A percentile compares a stretch with the other conserved stretches of the same genome.
Conservation (phyloP, 192 early-diverging fungal genomes). For the Coemansia sp. region DNA sequence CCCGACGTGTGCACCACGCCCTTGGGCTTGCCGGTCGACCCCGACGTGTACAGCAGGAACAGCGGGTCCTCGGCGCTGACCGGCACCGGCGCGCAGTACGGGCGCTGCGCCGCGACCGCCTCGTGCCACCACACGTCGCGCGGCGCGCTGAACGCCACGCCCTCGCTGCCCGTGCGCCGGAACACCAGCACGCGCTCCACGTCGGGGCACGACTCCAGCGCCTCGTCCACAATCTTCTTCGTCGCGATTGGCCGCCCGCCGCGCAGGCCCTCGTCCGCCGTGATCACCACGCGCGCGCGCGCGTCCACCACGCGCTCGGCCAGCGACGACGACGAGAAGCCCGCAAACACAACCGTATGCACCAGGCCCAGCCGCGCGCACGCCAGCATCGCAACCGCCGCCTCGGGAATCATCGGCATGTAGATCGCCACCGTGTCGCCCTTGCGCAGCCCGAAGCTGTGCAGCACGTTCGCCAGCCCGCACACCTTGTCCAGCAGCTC, state of each 20-base stretch:
- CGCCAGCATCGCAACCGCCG: conserved; percentile 88
- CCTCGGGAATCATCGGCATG: conserved; percentile 98
- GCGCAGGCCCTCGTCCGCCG: conserved; percentile 91
- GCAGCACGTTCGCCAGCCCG: conserved; percentile 82
- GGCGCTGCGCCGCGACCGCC: conserved; percentile 75
- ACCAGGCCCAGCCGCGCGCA: conserved; percentile 91
- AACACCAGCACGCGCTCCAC: conserved; percentile 87
- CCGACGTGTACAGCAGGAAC: conserved; percentile 94
- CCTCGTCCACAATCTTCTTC: conserved; percentile 94
- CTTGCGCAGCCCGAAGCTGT: conserved; percentile 79
- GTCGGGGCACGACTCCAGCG: conserved; percentile 70
- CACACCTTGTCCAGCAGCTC: conserved; percentile 81
- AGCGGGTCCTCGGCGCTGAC: conserved; percentile 91
- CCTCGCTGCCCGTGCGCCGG: conserved; percentile 79
- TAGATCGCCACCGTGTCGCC: conserved; percentile 96
- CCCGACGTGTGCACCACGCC: conserved; percentile 93
- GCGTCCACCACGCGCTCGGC: conserved; percentile 90
- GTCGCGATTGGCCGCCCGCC: conserved; percentile 85
- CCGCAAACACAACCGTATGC: conserved; percentile 96
- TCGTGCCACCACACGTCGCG: conserved; percentile 98
- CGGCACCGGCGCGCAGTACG: conserved; percentile 81
- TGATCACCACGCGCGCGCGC: conserved; percentile 77
- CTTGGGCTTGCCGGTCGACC: conserved; percentile 88
- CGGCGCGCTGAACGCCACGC: conserved; percentile 68
- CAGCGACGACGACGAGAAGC: conserved; percentile 90